Evolutionary conservation across 352 stramenopile species (phyloP).

Genomic region (Phytophthora lateralis): DNA sequence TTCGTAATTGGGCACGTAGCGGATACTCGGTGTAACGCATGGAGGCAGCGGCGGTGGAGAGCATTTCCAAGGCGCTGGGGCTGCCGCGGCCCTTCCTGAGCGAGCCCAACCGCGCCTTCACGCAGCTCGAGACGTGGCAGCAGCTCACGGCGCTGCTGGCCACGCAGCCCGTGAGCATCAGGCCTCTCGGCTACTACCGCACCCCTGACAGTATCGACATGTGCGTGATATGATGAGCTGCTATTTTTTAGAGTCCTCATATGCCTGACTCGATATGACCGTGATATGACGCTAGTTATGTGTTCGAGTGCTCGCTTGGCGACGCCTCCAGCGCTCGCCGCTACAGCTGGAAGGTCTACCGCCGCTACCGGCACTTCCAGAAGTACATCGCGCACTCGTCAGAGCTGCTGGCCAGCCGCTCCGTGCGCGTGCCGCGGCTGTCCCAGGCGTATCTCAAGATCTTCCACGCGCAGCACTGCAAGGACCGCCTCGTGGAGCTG

Average conservation of each 20-base stretch:
- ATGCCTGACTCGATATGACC: background rate
- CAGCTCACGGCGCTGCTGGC: constrained; percentile 60
- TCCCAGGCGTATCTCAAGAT: constrained; percentile 85
- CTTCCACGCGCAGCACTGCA: constrained; percentile 80
- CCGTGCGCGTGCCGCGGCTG: constrained; percentile 59
- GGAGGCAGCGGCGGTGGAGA: constrained; percentile 52
- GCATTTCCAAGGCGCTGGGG: constrained; percentile 56
- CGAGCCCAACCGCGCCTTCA: constrained; percentile 69
- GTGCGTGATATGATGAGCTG: constrained; percentile 37
- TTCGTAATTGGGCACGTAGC: constrained; percentile 9
- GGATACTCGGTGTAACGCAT: constrained; percentile 16
- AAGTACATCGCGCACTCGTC: constrained; percentile 69
- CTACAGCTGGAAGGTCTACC: constrained; percentile 83
- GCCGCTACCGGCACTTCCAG: constrained; percentile 86
- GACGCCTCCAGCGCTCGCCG: constrained; percentile 28
- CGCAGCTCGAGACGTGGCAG: constrained; percentile 63
- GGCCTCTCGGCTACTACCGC: constrained; percentile 81
- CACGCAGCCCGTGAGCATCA: constrained; percentile 51
- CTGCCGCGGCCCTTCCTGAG: constrained; percentile 67
- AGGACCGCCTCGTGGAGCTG: constrained; percentile 77
- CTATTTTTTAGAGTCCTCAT: background rate
- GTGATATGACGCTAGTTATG: constrained; percentile 49
- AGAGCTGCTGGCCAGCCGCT: constrained; percentile 48
- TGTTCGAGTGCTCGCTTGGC: constrained; percentile 73
- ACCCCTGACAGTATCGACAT: constrained; percentile 82